Base-by-base conservation (phyloP, 2,329 filamentous ascomycete genomes). In the Fusarium hostae region DNA sequence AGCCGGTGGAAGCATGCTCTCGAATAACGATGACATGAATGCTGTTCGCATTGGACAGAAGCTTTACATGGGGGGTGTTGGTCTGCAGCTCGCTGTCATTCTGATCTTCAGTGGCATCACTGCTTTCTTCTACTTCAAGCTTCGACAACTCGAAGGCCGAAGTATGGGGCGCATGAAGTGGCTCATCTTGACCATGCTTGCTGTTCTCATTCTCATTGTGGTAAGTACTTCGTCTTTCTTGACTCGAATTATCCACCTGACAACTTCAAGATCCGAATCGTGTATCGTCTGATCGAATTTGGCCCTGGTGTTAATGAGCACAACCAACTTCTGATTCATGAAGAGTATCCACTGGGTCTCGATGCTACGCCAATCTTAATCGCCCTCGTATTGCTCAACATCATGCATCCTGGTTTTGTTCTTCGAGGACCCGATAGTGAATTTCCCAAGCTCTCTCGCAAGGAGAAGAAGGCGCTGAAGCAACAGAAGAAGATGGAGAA, bases 251-350 rank as follows among this genome's bases (percentile, higher is more conserved):
- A 45, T 30, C 12, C 30, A 61, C 39, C 62, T 71, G 56, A 71
- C 24, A 62, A 55, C 18, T 24, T 20, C 10, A 55, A 87, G 83
- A 77, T 85, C 32, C 86, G 89, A 37, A 90, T 91, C 76, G 84
- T 89, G 69, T 92, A 86, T 78, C 87, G 89, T 34, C 81, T 92
- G 4, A 78, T 83, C 57, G 88, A 91, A 76, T 91, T 87, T 73
- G 81, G 82, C 0, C 79, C 81, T 7, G 86, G 86, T 15, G 74
- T 85, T 24, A 78, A 79, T 43, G 72, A 76, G 9, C 70, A 78
- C n/a, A 87, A 86, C 73, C 79, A 81, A 0, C 79, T 88, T 24
- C 83, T 86, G 1, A 82, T 78, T 44, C 81, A 88, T 66, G 87
- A 90, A 72, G 82, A 75, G 6, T 91, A 87, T 75, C 82, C 85